Evolutionary conservation across 352 stramenopile species (phyloP), one percentile per base, ranked within the genome.

Genomic region (Globisporangium nodosum): DNA sequence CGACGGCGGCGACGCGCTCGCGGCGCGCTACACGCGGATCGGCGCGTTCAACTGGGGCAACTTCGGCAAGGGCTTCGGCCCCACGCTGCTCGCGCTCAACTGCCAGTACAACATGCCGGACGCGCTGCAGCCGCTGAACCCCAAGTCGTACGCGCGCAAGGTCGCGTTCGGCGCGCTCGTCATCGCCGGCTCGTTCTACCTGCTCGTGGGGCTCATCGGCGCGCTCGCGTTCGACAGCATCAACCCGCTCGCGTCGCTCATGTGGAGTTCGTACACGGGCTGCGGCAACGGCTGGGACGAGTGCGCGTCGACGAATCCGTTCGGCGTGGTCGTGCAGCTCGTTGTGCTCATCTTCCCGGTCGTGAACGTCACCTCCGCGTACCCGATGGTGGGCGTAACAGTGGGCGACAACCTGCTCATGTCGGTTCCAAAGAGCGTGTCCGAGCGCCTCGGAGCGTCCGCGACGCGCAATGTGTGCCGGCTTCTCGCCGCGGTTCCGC

Each of bases 81-180:
- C 85, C 5, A 91, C 82, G 33, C 58, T 94, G 35, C 67, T 94
- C n/a, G 85, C 85, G 31, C 77, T 94, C 52, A 94, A 92, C 69
- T 94, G 84, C 63, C 84, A 94, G 66, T 92, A 91, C 76, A 92
- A 92, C 69, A 92, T 94, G 81, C 81, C 81, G 18, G 78, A 92
- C 60, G 81, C 81, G 24, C 63, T 94, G 37, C 84, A 94, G 71
- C 78, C 81, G 43, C 69, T 94, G n/a, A 66, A 88, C 47, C 73
- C 74, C 21, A 94, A 94, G 72, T 67, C 62, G 12, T 68, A 71
- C 16, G 85, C 77, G 16, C 78, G 81, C 37, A 67, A 74, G 21
- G 79, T 92, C 33, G 78, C 81, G 40, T 88, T 92, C 43, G 66
- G 62, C 9, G 73, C 82, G 35, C 64, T 94, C 37, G 53, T 86